Percentiles rank a stretch among this genome's conserved stretches.
Conservation (phyloP, 2,329 filamentous ascomycete genomes). For the Monosporascus sp. region DNA sequence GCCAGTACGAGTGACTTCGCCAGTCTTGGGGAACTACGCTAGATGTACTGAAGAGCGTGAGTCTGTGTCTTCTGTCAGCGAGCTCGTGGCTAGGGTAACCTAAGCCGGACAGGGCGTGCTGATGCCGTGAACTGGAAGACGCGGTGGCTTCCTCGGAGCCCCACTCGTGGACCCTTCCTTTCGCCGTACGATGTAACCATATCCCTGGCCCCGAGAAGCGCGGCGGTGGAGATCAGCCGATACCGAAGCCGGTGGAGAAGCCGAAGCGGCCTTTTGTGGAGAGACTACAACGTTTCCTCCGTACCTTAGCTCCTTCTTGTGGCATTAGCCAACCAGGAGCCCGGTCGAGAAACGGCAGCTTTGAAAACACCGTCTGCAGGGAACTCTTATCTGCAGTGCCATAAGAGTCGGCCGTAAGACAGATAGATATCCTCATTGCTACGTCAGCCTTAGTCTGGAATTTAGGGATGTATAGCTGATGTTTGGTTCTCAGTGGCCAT, state of each 20-base stretch:
- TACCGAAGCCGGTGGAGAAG: neutral
- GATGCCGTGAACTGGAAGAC: slow-evolving; percentile 72
- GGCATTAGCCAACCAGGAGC: too few relatives aligned
- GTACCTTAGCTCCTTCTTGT: neutral
- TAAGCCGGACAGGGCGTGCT: slow-evolving; percentile 70
- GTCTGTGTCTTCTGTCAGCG: slow-evolving; percentile 61
- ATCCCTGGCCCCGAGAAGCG: slow-evolving; percentile 61
- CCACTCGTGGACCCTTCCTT: slow-evolving; percentile 72
- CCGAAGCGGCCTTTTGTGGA: neutral
- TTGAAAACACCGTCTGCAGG: too few relatives aligned
- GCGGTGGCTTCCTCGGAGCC: slow-evolving; percentile 66
- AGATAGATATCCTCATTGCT: too few relatives aligned
- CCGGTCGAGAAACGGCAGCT: neutral
- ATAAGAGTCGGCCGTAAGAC: too few relatives aligned
- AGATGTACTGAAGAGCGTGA: slow-evolving; percentile 68
- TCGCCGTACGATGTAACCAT: slow-evolving; percentile 66
- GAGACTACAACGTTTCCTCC: neutral
- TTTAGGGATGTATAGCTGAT: too few relatives aligned
- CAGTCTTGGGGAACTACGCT: neutral
- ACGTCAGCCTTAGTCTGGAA: too few relatives aligned
- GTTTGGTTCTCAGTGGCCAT: too few relatives aligned
- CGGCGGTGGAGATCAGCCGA: slow-evolving; percentile 52
- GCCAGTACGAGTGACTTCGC: too few relatives aligned
- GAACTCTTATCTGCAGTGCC: too few relatives aligned
- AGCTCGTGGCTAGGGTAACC: slow-evolving; percentile 62